Percentiles rank a stretch among this genome's conserved stretches.
phyloP scores from a whole-genome alignment of 805 yeast genomes.

The Komagataella ulmi region DNA sequence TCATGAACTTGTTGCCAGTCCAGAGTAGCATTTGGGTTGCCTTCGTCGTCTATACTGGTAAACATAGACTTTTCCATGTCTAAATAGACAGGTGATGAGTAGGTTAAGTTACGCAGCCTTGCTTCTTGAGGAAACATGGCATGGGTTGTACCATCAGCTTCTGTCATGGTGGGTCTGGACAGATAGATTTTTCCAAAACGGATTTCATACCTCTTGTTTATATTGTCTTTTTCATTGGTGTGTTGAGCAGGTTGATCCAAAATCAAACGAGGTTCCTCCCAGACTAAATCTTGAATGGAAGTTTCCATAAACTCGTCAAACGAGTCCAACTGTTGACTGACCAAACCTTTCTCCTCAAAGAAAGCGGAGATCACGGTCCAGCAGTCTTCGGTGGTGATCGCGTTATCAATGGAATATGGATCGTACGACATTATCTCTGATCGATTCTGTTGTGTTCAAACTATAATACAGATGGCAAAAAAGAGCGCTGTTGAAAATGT shows the following conservation, averaged over 20 bases:
- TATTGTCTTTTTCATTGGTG: slow-evolving; percentile 77
- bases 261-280: slow-evolving; percentile 89
- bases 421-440: neutral
- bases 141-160: slow-evolving; percentile 99
- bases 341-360: slow-evolving; percentile 92
- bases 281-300: slow-evolving; percentile 90
- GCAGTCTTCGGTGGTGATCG: slow-evolving; percentile 93
- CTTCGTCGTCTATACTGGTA: slow-evolving; percentile 63
- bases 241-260: slow-evolving; percentile 98
- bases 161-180: slow-evolving; percentile 96
- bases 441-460: neutral
- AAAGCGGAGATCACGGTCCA: slow-evolving; percentile 97
- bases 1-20: slow-evolving; percentile 29
- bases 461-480: neutral
- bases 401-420: neutral
- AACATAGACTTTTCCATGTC: slow-evolving; percentile 89
- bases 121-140: slow-evolving; percentile 98
- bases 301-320: slow-evolving; percentile 96
- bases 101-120: slow-evolving; percentile 87
- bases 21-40: slow-evolving; percentile 35
- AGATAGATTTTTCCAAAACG: slow-evolving; percentile 95
- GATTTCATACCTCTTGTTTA: slow-evolving; percentile 87
- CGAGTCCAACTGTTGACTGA: slow-evolving; percentile 95
- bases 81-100: slow-evolving; percentile 90
- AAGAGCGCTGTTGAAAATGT: neutral